Evolutionary conservation across 495 filamentous ascomycete genomes (phyloP).

Genomic region (Hypoxylon crocopeplum): DNA sequence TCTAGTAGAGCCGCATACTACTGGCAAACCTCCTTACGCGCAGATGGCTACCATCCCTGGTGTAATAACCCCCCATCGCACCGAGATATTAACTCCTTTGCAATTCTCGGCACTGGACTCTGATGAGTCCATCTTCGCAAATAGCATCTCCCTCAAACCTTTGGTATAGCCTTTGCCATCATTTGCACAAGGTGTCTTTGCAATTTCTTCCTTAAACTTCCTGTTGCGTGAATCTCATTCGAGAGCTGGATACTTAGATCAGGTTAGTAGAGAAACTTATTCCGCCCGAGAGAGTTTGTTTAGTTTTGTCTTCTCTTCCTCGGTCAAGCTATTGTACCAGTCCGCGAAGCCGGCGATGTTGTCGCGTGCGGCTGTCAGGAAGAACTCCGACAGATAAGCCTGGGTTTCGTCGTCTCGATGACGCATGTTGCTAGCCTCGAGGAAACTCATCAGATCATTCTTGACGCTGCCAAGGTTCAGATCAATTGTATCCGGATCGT

Average conservation of each 20-base stretch:
- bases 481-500: slow-evolving; percentile 77
- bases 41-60: too few species aligned
- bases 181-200: too few species aligned
- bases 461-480: slow-evolving; percentile 69
- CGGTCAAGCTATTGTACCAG: slow-evolving; percentile 71
- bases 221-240: background rate
- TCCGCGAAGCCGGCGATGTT: slow-evolving; percentile 77
- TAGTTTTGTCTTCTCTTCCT: slow-evolving; percentile 78
- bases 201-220: background rate
- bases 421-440: slow-evolving; percentile 66
- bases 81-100: too few species aligned
- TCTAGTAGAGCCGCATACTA: too few species aligned
- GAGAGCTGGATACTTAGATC: background rate
- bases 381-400: slow-evolving; percentile 80
- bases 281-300: slow-evolving; percentile 43
- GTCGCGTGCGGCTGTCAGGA: slow-evolving; percentile 68
- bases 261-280: slow-evolving; percentile 3
- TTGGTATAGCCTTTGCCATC: too few species aligned
- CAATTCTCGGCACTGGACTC: background rate
- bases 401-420: slow-evolving; percentile 93
- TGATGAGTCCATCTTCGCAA: background rate
- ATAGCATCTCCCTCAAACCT: background rate
- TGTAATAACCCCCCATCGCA: too few species aligned
- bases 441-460: slow-evolving; percentile 80
- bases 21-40: too few species aligned